A percentile compares a stretch with the other conserved stretches of the same genome.
Conservation (phyloP, 306 rosid genomes). For the Prosopis cineraria region DNA sequence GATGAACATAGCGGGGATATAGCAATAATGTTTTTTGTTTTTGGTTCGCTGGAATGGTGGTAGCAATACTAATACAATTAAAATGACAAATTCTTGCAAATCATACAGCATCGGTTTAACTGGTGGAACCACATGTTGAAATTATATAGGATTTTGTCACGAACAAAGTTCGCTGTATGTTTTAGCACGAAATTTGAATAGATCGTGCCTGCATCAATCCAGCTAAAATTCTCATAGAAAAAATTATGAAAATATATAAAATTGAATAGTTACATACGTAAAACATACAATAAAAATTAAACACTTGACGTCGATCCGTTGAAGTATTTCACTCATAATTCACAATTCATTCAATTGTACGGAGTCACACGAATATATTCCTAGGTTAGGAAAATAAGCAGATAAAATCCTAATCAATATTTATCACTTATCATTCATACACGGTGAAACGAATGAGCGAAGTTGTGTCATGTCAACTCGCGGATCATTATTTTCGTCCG, state of each 20-base stretch:
- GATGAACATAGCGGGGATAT: no score
- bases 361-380: no score
- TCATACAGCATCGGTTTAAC: neutral
- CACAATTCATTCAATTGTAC: no score
- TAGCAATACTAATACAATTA: neutral
- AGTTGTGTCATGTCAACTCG: neutral
- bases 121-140: no score
- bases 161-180: neutral
- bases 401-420: neutral
- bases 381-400: neutral
- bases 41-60: no score
- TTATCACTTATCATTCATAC: no score
- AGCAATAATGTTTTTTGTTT: no score
- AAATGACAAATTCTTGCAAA: neutral
- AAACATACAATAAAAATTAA: no score
- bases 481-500: neutral
- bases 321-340: no score
- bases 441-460: no score
- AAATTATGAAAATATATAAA: no score
- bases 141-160: neutral
- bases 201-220: neutral
- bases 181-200: neutral
- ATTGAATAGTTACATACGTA: neutral
- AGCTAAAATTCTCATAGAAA: neutral
- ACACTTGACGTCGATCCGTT: no score